These are phyloP conservation scores for Antitrichia curtipendula DNA, from an alignment of 225 moss, liverwort and hornwort genomes.

Conservation along the genomic window DNA sequence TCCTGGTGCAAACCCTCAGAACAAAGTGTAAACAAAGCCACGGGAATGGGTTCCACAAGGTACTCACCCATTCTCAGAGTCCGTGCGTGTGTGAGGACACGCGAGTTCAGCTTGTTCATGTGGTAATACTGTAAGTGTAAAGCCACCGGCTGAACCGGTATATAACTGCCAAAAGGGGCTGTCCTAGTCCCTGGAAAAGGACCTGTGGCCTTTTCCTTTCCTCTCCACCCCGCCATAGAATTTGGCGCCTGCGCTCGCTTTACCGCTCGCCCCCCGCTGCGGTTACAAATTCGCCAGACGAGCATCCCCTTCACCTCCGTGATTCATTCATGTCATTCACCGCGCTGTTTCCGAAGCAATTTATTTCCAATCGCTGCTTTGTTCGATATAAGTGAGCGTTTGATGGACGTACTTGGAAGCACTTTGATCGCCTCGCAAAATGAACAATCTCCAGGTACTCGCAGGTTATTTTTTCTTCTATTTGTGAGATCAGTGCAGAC, in stretches of 20 bases:
- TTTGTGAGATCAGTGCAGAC: background rate
- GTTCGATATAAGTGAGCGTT: background rate
- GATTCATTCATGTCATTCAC: background rate
- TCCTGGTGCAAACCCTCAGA: background rate
- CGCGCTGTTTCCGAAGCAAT: background rate
- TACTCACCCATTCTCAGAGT: too few relatives aligned
- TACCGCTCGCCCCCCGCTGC: background rate
- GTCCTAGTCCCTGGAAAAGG: slow-evolving; percentile 6
- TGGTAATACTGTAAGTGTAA: background rate
- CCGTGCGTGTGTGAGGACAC: background rate
- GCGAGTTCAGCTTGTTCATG: slow-evolving; percentile 14
- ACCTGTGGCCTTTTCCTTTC: background rate
- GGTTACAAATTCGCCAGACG: background rate
- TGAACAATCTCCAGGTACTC: background rate
- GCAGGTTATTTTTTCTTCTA: background rate
- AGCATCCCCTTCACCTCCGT: background rate
- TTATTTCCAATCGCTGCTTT: background rate
- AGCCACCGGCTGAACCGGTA: slow-evolving; percentile 27
- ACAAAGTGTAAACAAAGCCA: background rate
- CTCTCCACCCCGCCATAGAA: background rate
- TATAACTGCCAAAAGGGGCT: slow-evolving; percentile 3
- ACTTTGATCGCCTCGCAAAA: background rate
- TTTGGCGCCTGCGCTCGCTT: background rate
- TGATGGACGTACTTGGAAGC: background rate
- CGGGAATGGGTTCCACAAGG: background rate